Evolutionary conservation across 768 basidiomycete species (phyloP), one percentile per base, ranked within the genome.

Genomic region (Termitomyces sp.): DNA sequence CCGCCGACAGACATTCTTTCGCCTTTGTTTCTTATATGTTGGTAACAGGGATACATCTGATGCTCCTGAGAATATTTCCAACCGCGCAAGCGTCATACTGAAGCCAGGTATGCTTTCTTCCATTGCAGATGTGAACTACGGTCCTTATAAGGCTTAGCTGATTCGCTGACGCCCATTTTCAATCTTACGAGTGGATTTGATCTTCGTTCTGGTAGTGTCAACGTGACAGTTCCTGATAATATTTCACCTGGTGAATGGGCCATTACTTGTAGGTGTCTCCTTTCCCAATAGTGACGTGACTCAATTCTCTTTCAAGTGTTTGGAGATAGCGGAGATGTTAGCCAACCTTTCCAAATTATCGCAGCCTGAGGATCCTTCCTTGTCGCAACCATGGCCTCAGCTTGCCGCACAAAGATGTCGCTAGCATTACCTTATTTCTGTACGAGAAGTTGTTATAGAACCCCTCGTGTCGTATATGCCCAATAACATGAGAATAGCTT

Each of bases 321-420:
- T 56, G 79, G 80, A 14, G 76, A 80, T 61, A 79, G 78, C n/a
- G 78, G 78, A 41, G 75, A 80, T 66, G 62, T 65, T 51, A 78
- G 77, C 63, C 72, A 69, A 13, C 57, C 58, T n/a, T 79, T 79
- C 67, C 65, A 66, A 16, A 73, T 79, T 59, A 58, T 54, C 16
- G 32, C 46, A 8, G 26, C 18, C 16, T 39, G 46, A 9, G 37
- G 26, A 32, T 13, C 5, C n/a, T 14, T 32, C n/a, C 37, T 32
- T 16, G 36, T 36, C 6, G 18, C 14, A 29, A n/a, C 13, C 12
- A n/a, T 12, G 27, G 18, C 27, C 9, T 13, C 46, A 47, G 12
- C 29, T n/a, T 20, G n/a, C 2, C 7, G 18, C 8, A 41, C 39
- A 20, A n/a, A 20, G 20, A 48, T 12, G 6, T 22, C 9, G 4